Base-by-base conservation (phyloP, 495 filamentous ascomycete species). In the Chaetomium cochliodes region DNA sequence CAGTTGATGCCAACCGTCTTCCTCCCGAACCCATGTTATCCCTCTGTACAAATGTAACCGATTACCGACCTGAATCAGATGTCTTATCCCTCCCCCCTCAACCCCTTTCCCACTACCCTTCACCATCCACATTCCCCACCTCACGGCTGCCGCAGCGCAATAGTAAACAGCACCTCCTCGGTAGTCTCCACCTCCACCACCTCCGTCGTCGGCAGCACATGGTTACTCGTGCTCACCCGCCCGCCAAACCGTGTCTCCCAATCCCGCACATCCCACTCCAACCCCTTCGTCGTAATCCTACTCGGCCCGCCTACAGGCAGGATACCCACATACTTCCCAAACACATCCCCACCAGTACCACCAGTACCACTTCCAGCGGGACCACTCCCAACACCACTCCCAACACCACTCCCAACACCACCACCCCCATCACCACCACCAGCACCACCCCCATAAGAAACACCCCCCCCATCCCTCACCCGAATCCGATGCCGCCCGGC, bases 161-260 rank as follows among this genome's bases (percentile, higher is more conserved):
- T 83, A 1, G 94, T 97, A 75, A 97, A 96, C 46, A 98, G 72
- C 16, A 97, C 88, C 60, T 86, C 82, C 64, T 82, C 85, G 9
- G 83, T 84, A 37, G 90, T 87, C 70, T 85, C 75, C 4, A 91
- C 74, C 58, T 81, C 79, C 2, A 96, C 82, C 61, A 77, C 77
- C 57, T 70, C 41, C 11, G 79, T 79, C 64, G 75, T 76, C 0
- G 79, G 80, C 63, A 81, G 71, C 30, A 96, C 84, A 70, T 93
- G 90, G 77, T 98, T 98, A 75, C 94, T 98, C 52, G 94, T 98
- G 70, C 92, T 97, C 65, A 98, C 76, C 69, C 89, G 85, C 0
- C 87, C 86, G 0, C 93, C 94, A 74, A 98, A 92, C 68, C 85
- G 80, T 0, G 92, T 97, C 65, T 81, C 75, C 90, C 92, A 93